A percentile compares a stretch with the other conserved stretches of the same genome.
These are phyloP conservation scores for Hortiboletus campestris DNA, from an alignment of 768 basidiomycete genomes.

Conservation along the genomic window DNA sequence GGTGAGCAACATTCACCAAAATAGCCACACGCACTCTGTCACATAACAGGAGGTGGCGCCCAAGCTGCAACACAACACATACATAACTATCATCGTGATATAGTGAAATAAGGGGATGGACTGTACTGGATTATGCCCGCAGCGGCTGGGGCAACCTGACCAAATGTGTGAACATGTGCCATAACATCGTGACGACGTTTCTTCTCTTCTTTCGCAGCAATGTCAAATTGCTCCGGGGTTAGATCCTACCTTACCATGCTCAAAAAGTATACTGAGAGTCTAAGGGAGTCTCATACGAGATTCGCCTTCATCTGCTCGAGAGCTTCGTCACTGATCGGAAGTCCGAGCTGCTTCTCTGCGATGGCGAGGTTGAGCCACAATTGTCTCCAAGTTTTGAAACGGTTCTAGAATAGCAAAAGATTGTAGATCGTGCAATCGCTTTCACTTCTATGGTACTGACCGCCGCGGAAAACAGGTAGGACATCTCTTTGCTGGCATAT, in stretches of 20 bases:
- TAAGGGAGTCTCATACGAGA: slow-evolving; percentile 48
- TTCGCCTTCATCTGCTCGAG: slow-evolving; percentile 94
- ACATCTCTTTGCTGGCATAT: slow-evolving; percentile 99
- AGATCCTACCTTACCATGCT: slow-evolving; percentile 52
- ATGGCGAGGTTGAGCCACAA: slow-evolving; percentile 96
- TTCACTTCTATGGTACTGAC: slow-evolving; percentile 43
- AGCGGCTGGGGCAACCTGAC: slow-evolving; percentile 87
- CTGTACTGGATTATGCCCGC: slow-evolving; percentile 93
- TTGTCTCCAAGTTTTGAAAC: slow-evolving; percentile 92
- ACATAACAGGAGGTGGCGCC: slow-evolving; percentile 99
- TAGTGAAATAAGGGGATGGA: slow-evolving; percentile 4
- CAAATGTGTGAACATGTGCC: slow-evolving; percentile 99
- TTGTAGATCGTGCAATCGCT: neutral
- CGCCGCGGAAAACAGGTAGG: slow-evolving; percentile 90
- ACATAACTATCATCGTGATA: slow-evolving; percentile 11
- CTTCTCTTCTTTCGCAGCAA: slow-evolving; percentile 94
- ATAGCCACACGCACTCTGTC: slow-evolving; percentile 70
- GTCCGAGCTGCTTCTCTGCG: slow-evolving; percentile 93
- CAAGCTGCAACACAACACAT: slow-evolving; percentile 46
- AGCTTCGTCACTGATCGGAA: slow-evolving; percentile 86
- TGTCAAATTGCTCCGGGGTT: slow-evolving; percentile 85
- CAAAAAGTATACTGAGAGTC: neutral
- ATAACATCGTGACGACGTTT: slow-evolving; percentile 98
- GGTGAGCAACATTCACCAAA: slow-evolving; percentile 2
- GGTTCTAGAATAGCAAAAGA: slow-evolving; percentile 54